Evolutionary conservation across 225 moss, liverwort and hornwort genomes (phyloP), one percentile per base, ranked within the genome.

Genomic region (Marchantia paleacea): DNA sequence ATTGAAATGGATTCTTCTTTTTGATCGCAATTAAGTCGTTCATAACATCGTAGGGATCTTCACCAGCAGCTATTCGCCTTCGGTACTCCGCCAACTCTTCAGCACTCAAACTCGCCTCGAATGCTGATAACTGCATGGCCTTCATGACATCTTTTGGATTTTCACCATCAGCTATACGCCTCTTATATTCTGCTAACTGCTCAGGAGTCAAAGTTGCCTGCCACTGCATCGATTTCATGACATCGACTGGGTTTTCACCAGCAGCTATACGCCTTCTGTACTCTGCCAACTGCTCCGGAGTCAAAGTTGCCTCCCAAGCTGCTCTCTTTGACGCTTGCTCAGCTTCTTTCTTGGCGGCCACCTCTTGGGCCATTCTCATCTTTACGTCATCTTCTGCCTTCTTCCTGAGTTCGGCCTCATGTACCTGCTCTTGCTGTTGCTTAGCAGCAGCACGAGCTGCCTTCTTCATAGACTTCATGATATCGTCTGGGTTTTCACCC

Each of bases 1-100:
- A 87, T 47, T 73, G 71, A 10, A 88, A 31, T 11, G 85, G 80
- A 10, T 85, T 85, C 69, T 76, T 80, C 50, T 79, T 84, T 73
- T 82, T 87, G 29, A 75, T 82, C 53, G 76, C 80, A 28, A 76
- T 79, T 72, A 50, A 73, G 6, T 84, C 55, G 53, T 55, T 69
- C 79, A 70, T 78, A 52, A 78, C 66, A 1, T 24, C 78, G 52
- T 66, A 66, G n/a, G 78, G 65, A 78, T 65, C 51, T 78, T 78
- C 79, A n/a, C 79, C 79, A 0, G 69, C 55, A 55, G 69, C 69
- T 69, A 79, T n/a, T 20, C 79, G 69, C 69, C 69, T 79, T 70
- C 22, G 52, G 12, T 54, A 70, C 24, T 69, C 79, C 29, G 52
- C 79, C 55, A 79, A 55, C 47, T 79, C 79, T 55, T 69, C 79